Evolutionary conservation across 2,329 filamentous ascomycete species (phyloP), one percentile per base, ranked within the genome.

Genomic region (Aspergillus caelatus): DNA sequence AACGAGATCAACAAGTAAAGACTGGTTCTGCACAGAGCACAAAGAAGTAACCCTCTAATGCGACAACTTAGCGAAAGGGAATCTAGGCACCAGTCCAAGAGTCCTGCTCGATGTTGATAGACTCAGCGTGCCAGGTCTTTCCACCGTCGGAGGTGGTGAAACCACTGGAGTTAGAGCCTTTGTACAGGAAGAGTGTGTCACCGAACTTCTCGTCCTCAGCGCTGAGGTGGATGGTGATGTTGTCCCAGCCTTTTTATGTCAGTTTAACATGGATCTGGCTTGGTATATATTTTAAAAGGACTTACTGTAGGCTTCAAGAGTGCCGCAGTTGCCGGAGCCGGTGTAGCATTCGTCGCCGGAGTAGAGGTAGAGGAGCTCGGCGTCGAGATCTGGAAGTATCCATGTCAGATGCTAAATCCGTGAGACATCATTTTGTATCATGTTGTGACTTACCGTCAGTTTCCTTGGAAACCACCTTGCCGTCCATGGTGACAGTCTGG

Each of bases 331-430:
- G 48, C 67, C 67, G 21, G 67, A 67, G 30, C 67, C 66, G 32
- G 67, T 69, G 57, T 69, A 69, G 64, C 67, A 69, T 58, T 69
- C 67, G n/a, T 69, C 62, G 19, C 61, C 60, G 10, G 67, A 69
- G 62, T 68, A 68, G 26, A 69, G 66, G 52, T 69, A 69, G 16
- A 62, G 61, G 23, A 69, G 61, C 43, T 60, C 45, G 26, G 43
- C 50, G 46, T 69, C 65, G 4, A 69, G 67, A 7, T 61, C 65
- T 69, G 21, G 19, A 6, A 19, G 2, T 39, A 2, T 19, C 8
- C 14, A 14, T 14, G 39, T 45, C 19, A 45, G 55, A 23, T 52
- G 0, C 16, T 11, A 5, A 0, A 19, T 52, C 10, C 30, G 26
- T 8, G 26, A 11, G 16, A 5, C 3, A 3, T 52, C 9, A n/a